Evolutionary conservation across 1,284 basidiomycete genomes (phyloP).

Genomic region (Tilletia walkeri): DNA sequence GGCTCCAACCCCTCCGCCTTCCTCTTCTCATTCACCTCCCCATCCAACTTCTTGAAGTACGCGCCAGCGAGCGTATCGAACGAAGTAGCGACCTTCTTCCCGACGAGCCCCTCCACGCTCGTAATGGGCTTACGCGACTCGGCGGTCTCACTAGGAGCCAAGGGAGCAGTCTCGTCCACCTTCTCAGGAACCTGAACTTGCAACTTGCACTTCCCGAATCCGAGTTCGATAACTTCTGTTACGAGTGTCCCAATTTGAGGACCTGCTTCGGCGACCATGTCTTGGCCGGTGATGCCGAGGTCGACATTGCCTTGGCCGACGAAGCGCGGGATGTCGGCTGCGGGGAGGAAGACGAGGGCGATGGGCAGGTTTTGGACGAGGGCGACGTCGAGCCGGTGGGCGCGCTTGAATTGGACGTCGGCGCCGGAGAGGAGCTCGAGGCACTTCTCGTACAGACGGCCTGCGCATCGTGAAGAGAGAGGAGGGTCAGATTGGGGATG

Average conservation of each 20-base stretch:
- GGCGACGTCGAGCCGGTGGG: conserved; percentile 84
- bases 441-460: conserved; percentile 85
- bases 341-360: conserved; percentile 93
- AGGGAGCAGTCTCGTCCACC: conserved; percentile 58
- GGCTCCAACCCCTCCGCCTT: conserved; percentile 46
- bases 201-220: conserved; percentile 89
- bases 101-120: conserved; percentile 75
- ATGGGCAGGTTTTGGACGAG: conserved; percentile 89
- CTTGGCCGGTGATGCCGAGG: conserved; percentile 87
- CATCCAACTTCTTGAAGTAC: conserved; percentile 76
- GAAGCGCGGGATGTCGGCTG: conserved; percentile 95
- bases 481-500: no score
- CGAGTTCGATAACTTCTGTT: conserved; percentile 77
- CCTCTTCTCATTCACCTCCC: conserved; percentile 58
- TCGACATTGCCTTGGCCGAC: conserved; percentile 96
- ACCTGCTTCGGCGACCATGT: conserved; percentile 87
- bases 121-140: conserved; percentile 64
- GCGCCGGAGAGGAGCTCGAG: conserved; percentile 75
- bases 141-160: neutral
- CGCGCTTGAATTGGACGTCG: conserved; percentile 91
- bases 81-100: conserved; percentile 88
- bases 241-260: conserved; percentile 64
- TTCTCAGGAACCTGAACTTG: conserved; percentile 82
- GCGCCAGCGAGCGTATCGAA: conserved; percentile 81
- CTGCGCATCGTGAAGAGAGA: conserved; percentile 9